phyloP scores from a whole-genome alignment of 2,329 filamentous ascomycete genomes.

The Botrytis galanthina region DNA sequence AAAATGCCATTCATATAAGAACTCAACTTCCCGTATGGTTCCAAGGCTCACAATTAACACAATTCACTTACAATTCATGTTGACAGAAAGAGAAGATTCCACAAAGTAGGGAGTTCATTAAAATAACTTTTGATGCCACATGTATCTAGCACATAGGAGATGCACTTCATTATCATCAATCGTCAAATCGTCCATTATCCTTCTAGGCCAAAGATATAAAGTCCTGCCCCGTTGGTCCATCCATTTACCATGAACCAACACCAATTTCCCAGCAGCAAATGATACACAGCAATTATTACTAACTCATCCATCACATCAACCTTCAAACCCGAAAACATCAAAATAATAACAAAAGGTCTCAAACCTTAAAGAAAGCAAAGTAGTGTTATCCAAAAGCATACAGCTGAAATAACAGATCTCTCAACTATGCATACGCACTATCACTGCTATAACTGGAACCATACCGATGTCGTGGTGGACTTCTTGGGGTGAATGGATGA shows the following conservation, averaged over 20 bases:
- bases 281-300: constrained; percentile 1
- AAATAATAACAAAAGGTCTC: not conserved
- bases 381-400: not conserved
- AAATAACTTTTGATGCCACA: not conserved
- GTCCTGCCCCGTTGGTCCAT: not conserved
- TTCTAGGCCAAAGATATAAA: not conserved
- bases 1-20: not conserved
- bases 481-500: constrained; percentile 14
- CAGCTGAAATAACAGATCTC: not conserved
- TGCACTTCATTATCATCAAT: not conserved
- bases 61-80: not conserved
- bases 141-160: not conserved
- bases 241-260: not conserved
- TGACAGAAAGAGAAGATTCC: not conserved
- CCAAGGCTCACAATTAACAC: not conserved
- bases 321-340: not conserved
- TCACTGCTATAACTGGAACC: constrained; percentile 11
- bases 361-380: not conserved
- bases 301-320: not conserved
- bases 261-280: not conserved
- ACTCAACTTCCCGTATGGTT: not conserved
- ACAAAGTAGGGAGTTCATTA: not conserved
- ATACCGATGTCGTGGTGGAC: constrained; percentile 16
- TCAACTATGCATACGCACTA: not conserved
- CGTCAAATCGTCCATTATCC: not conserved